phyloP scores from a whole-genome alignment of 1,139 yeast species.

The Lodderomyces metapsilosis region DNA sequence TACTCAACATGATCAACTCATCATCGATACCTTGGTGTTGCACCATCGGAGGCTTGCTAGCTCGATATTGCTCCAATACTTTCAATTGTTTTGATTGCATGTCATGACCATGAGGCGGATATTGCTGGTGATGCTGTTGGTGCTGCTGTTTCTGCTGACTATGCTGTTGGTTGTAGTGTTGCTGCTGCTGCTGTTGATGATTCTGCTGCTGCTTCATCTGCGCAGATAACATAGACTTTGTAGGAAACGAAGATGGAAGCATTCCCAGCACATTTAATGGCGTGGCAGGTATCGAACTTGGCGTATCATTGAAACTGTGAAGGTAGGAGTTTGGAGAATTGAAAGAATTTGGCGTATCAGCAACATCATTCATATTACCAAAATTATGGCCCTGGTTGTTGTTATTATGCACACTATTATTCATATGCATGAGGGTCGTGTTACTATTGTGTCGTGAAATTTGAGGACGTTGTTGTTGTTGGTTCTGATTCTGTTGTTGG shows the following conservation, averaged over 20 bases:
- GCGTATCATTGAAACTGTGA: constrained; percentile 12
- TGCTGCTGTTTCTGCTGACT: neutral
- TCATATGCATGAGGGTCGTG: constrained; percentile 13
- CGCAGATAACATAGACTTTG: neutral
- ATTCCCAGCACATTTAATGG: constrained; percentile 22
- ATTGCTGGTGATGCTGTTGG: constrained; percentile 4
- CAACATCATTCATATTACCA: constrained; percentile 4
- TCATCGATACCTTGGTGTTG: constrained; percentile 16
- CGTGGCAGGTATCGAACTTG: constrained; percentile 16
- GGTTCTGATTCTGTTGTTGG: no score
- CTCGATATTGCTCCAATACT: constrained; percentile 15
- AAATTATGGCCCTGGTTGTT: neutral
- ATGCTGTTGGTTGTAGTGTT: constrained; percentile 2
- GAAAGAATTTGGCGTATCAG: constrained; percentile 25
- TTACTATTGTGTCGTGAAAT: constrained; percentile 15
- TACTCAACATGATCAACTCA: constrained; percentile 14
- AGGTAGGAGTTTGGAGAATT: constrained; percentile 23
- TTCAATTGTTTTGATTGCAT: constrained; percentile 7
- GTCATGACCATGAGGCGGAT: constrained; percentile 1
- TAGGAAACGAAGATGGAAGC: constrained; percentile 15
- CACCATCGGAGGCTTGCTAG: constrained; percentile 14
- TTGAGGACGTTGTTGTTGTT: constrained; percentile 6
- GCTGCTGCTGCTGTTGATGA: constrained; percentile 5
- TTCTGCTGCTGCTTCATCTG: constrained; percentile 2
- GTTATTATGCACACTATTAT: constrained; percentile 1